Base-by-base conservation (phyloP, 2,329 filamentous ascomycete species). In the Nigrospora osmanthi region DNA sequence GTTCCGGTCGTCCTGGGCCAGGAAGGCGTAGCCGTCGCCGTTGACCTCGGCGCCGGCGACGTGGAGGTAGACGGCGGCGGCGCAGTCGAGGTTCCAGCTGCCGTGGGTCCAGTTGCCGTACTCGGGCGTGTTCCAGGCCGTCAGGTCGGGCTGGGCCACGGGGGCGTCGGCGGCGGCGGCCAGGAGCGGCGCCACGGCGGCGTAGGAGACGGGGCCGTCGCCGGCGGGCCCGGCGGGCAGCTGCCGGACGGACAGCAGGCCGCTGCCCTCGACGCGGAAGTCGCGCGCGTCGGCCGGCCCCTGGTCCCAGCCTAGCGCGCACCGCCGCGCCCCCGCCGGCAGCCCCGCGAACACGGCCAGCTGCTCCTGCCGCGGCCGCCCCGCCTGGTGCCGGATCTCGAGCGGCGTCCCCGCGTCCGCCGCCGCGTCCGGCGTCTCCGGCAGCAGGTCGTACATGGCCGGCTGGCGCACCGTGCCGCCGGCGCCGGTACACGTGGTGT, bases 281-380 rank as follows among this genome's bases (percentile, higher is more conserved):
- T 58, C 60, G 48, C 62, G 67, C 35, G 63, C 59, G 43, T 56
- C 62, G 45, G 52, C 61, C 10, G 58, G 60, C 6, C 63, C 68
- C 11, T 65, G 63, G 2, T 37, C 39, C 63, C 63, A 66, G 15
- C 47, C 44, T 7, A 65, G 49, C 2, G 30, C 17, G 51, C 63
- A 66, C 4, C 39, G 33, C 38, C 50, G 56, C 5, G 61, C 61
- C 0, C 31, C 31, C 0, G 52, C 33, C 0, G 63, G 62, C 43
- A 66, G 56, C 30, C 52, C 57, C 16, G 44, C 38, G 57, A 66
- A 66, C 14, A 61, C 48, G 28, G 54, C 49, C 0, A 58, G 57
- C 40, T 66, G 63, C 43, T 64, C 58, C 1, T 55, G 43, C 15
- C 53, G 48, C 4, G 59, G 56, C 19, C 41, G 43, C 38, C 54